Evolutionary conservation across 805 yeast species (phyloP), one percentile per base, ranked within the genome.

Genomic region (Saccharomyces mikatae): DNA sequence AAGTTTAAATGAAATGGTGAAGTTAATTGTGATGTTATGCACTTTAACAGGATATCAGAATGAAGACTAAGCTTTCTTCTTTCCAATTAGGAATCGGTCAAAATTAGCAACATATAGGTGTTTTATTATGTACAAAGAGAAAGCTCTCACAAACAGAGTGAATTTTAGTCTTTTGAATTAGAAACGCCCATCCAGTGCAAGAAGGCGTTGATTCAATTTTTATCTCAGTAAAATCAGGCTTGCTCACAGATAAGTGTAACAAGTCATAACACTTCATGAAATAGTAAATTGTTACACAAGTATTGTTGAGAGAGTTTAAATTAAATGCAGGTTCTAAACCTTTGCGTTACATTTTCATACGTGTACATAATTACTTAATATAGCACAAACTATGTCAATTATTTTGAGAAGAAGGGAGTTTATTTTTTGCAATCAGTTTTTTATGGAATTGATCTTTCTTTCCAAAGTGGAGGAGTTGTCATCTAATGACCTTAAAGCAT

Each of bases 401-500:
- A 36, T 6, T 13, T 36, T 13, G 4, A 36, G 24, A 36, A 36
- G 4, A 36, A 6, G 21, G 9, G n/a, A 6, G n/a, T 9, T 36
- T 22, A n/a, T 31, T 49, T 13, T 10, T 32, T 31, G 21, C 14
- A 14, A 47, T 57, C 50, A 58, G 54, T 62, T 60, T 50, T 60
- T 41, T 14, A 66, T 48, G 4, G 61, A 52, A 36, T 77, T 80
- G 56, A 94, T 69, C 69, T 88, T 86, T 41, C 80, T 78, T 66
- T 86, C 88, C 62, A 94, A 76, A 26, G 74, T 74, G 21, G 77
- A 77, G 52, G 96, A 89, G 58, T 84, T 81, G 58, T 78, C 79
- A 65, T 94, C 96, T 54, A 94, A 80, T 77, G 91, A 90, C 67
- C 84, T 89, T 71, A 94, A 78, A 58, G 96, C 89, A 58, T 91